Percentiles rank a stretch among this genome's conserved stretches.
Evolutionary conservation across 768 basidiomycete genomes (phyloP).

Genomic region (Collybia sp.): DNA sequence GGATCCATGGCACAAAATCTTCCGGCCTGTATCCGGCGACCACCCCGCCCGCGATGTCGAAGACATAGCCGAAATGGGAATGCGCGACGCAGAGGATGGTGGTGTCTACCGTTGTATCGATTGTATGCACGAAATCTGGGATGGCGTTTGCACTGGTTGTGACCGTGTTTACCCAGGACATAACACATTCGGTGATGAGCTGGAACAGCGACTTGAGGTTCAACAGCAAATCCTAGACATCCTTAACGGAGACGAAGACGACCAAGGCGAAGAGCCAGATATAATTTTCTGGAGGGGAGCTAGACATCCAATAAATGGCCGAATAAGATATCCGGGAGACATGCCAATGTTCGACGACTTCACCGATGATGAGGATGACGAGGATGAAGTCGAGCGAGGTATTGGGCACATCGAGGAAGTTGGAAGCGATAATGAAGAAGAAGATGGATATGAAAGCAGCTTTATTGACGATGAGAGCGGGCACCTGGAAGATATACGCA

Average conservation of each 20-base stretch:
- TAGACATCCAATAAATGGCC: not conserved
- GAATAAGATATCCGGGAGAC: not conserved
- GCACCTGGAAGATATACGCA: not conserved
- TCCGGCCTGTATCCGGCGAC: conserved; percentile 23
- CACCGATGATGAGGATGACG: conserved; percentile 9
- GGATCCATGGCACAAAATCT: conserved; percentile 70
- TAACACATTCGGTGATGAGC: conserved; percentile 24
- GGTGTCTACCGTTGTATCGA: conserved; percentile 73
- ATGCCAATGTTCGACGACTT: not conserved
- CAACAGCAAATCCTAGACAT: not conserved
- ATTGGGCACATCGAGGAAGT: conserved; percentile 7
- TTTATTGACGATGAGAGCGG: conserved; percentile 50
- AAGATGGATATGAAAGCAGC: conserved; percentile 45
- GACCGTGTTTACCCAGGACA: conserved; percentile 58
- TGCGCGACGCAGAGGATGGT: conserved; percentile 71
- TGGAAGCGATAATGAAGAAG: conserved; percentile 18
- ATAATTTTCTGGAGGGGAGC: not conserved
- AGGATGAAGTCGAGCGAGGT: conserved; percentile 4
- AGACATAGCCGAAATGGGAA: conserved; percentile 44
- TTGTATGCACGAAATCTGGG: conserved; percentile 78
- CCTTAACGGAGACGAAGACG: conserved; percentile 7
- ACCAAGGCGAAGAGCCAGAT: conserved; percentile 10
- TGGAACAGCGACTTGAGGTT: no score
- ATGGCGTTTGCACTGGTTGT: conserved; percentile 60
- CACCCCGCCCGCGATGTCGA: not conserved